Percentiles rank a stretch among this genome's conserved stretches.
These are phyloP conservation scores for Microcyclospora pomicola DNA, from an alignment of 2,329 filamentous ascomycete species.

Conservation along the genomic window DNA sequence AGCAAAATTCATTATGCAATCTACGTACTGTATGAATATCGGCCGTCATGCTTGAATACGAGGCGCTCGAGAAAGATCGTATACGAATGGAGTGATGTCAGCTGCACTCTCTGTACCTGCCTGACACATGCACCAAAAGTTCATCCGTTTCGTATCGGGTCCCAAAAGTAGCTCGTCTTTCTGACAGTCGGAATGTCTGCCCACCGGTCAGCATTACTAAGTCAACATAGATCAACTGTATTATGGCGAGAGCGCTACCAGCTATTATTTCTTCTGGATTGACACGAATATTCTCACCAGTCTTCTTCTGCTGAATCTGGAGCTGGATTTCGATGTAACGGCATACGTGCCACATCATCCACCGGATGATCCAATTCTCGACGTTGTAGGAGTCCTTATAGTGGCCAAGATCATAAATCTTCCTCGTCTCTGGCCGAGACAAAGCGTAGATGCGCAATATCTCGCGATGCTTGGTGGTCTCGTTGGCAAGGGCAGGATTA, in stretches of 20 bases:
- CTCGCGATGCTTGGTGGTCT: conserved; percentile 34
- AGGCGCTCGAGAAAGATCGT: too few relatives aligned
- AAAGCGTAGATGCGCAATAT: conserved; percentile 28
- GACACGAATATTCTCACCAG: too few relatives aligned
- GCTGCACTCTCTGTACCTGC: too few relatives aligned
- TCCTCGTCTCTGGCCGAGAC: conserved; percentile 26
- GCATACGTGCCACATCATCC: conserved; percentile 40
- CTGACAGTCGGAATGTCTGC: too few relatives aligned
- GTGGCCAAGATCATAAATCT: conserved; percentile 29
- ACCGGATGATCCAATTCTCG: conserved; percentile 39
- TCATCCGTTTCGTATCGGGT: conserved; percentile 17
- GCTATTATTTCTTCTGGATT: conserved; percentile 18
- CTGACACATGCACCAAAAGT: background rate
- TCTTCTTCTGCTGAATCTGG: conserved; percentile 13
- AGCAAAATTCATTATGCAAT: background rate
- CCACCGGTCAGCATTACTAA: too few relatives aligned
- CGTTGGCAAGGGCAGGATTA: conserved; percentile 34
- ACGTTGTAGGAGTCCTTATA: conserved; percentile 28
- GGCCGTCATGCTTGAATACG: conserved; percentile 4
- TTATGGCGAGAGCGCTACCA: conserved; percentile 19
- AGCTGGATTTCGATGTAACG: conserved; percentile 20
- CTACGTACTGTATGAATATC: conserved; percentile 1
- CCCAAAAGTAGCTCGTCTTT: conserved; percentile 15
- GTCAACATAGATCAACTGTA: too few relatives aligned
- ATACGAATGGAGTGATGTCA: too few relatives aligned